A percentile compares a stretch with the other conserved stretches of the same genome.
Evolutionary conservation across 345 rosid genomes (phyloP).

Genomic region (Sisymbrium altissimum): DNA sequence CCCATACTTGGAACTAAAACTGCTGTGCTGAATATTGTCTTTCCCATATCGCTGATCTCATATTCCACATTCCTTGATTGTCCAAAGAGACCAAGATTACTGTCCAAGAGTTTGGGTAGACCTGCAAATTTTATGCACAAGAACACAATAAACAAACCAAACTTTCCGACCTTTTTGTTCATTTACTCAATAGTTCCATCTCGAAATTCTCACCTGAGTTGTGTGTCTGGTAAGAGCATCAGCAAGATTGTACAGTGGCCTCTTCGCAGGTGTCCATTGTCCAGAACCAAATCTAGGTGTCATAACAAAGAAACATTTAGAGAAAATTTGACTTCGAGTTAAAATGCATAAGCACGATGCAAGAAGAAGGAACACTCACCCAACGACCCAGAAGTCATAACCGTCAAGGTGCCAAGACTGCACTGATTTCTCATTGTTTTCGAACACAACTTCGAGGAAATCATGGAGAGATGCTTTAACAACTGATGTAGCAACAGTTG

Average conservation of each 20-base stretch:
- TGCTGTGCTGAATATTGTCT: constrained; percentile 88
- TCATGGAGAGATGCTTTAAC: constrained; percentile 54
- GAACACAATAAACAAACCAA: too few relatives aligned
- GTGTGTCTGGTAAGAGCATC: constrained; percentile 86
- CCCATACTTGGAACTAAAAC: constrained; percentile 78
- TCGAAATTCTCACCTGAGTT: constrained; percentile 88
- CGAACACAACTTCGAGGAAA: constrained; percentile 70
- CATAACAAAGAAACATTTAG: constrained; percentile 1
- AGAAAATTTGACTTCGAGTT: background rate
- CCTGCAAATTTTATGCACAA: too few relatives aligned
- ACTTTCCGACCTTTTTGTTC: too few relatives aligned
- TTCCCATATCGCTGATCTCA: constrained; percentile 89
- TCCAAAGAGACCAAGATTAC: constrained; percentile 70
- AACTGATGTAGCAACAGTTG: constrained; percentile 60
- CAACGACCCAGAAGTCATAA: constrained; percentile 88
- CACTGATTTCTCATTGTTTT: constrained; percentile 59
- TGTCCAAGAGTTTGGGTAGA: constrained; percentile 86
- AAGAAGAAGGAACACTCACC: constrained; percentile 46
- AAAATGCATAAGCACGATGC: background rate
- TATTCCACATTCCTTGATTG: constrained; percentile 98
- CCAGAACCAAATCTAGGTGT: constrained; percentile 63
- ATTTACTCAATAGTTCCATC: too few relatives aligned
- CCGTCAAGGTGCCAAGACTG: constrained; percentile 99
- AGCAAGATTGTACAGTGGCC: constrained; percentile 61
- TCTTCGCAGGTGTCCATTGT: constrained; percentile 57